These are phyloP conservation scores for Lobosporangium transversale DNA, from an alignment of 192 early-diverging fungal genomes.

Conservation along the genomic window DNA sequence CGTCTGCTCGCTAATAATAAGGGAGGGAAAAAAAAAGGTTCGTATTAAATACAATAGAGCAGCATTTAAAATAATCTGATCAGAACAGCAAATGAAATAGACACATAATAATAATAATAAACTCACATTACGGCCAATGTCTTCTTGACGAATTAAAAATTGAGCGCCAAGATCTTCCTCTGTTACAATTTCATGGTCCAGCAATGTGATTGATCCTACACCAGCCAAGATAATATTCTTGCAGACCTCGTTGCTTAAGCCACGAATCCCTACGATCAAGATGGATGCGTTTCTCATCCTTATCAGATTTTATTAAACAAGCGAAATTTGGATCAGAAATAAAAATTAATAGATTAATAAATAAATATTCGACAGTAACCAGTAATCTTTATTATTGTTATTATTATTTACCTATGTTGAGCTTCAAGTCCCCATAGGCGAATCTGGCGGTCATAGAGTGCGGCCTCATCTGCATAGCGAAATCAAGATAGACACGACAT, in stretches of 20 bases:
- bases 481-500: not conserved
- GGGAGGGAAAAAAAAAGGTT: constrained; percentile 11
- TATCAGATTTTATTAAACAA: not conserved
- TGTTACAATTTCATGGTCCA: constrained; percentile 68
- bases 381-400: too few species aligned
- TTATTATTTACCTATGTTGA: constrained; percentile 71
- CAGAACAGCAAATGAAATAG: too few species aligned
- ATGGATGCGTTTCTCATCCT: constrained; percentile 86
- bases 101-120: constrained; percentile 5
- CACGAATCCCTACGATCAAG: constrained; percentile 76
- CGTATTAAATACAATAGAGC: not conserved
- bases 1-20: constrained; percentile 66
- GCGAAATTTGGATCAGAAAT: constrained; percentile 13
- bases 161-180: constrained; percentile 78
- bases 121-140: constrained; percentile 80
- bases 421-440: constrained; percentile 96
- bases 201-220: constrained; percentile 76
- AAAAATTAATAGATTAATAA: not conserved
- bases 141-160: constrained; percentile 70
- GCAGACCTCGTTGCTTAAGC: constrained; percentile 83
- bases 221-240: constrained; percentile 96
- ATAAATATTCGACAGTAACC: too few species aligned
- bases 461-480: constrained; percentile 78
- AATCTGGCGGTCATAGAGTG: constrained; percentile 97
- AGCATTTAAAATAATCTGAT: not conserved